These are phyloP conservation scores for Penicillium sp. DNA, from an alignment of 2,329 filamentous ascomycete species.

Conservation along the genomic window DNA sequence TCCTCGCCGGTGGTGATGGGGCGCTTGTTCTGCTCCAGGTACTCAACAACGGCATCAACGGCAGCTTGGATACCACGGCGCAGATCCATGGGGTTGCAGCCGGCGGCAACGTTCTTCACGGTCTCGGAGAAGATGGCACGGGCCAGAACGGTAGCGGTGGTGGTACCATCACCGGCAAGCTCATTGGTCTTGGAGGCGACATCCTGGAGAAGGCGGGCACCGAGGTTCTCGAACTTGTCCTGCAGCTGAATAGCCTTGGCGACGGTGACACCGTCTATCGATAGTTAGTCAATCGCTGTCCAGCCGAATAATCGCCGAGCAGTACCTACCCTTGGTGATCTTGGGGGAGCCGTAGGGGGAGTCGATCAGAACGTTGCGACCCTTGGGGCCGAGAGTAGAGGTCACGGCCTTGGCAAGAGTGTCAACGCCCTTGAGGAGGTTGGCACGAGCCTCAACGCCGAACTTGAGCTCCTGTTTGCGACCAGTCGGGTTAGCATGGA, in stretches of 20 bases:
- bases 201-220: constrained; percentile 92
- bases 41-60: constrained; percentile 91
- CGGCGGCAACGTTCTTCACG: constrained; percentile 98
- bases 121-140: constrained; percentile 99
- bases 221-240: constrained; percentile 99
- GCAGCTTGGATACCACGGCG: constrained; percentile 95
- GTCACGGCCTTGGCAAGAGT: constrained; percentile 94
- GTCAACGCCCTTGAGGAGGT: constrained; percentile 90
- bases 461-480: constrained; percentile 85
- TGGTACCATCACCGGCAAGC: constrained; percentile 96
- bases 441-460: constrained; percentile 86
- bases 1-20: constrained; percentile 97
- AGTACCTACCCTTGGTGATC: constrained; percentile 93
- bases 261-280: constrained; percentile 78
- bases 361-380: constrained; percentile 97
- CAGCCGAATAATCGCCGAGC: not conserved
- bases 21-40: constrained; percentile 91
- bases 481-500: constrained; percentile 29
- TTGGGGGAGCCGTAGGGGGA: constrained; percentile 98
- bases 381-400: constrained; percentile 95
- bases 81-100: constrained; percentile 99
- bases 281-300: constrained; percentile 13
- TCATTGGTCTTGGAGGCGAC: constrained; percentile 99
- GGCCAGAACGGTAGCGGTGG: constrained; percentile 93
- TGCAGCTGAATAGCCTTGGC: constrained; percentile 87